Evolutionary conservation across 164 flowering plant genomes (phyloP).

Genomic region (Sedum album): DNA sequence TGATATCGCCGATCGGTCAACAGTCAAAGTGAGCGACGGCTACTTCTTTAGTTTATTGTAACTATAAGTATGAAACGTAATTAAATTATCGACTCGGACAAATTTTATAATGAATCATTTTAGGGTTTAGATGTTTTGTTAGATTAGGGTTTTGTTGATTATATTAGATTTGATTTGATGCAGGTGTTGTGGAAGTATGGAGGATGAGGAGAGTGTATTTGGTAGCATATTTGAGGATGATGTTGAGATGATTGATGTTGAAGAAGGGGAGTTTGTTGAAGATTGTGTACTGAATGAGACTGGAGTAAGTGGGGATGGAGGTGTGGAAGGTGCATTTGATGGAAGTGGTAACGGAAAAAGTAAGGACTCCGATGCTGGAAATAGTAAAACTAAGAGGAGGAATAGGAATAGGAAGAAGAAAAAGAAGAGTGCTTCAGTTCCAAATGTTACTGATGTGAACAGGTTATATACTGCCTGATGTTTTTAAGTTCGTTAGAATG

Average conservation of each 20-base stretch:
- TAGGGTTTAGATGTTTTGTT: neutral
- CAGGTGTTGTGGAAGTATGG: conserved; percentile 24
- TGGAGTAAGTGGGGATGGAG: conserved; percentile 13
- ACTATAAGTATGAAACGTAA: too few relatives aligned
- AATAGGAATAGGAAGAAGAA: conserved; percentile 35
- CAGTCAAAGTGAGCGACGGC: neutral
- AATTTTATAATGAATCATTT: neutral
- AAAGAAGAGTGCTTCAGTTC: conserved; percentile 10
- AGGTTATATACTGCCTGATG: conserved; percentile 32
- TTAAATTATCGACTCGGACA: neutral
- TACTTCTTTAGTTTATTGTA: neutral
- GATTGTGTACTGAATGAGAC: conserved; percentile 11
- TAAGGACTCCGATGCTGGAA: conserved; percentile 11
- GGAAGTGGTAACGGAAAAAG: conserved; percentile 10
- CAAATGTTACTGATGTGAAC: conserved; percentile 40
- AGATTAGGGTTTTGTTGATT: neutral
- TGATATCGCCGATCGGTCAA: neutral
- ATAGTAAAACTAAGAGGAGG: conserved; percentile 36
- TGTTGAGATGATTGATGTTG: conserved; percentile 73
- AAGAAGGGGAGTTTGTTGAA: conserved; percentile 51
- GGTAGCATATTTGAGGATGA: conserved; percentile 49
- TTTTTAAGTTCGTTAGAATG: neutral
- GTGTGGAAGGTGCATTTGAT: too few relatives aligned
- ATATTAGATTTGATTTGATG: neutral
- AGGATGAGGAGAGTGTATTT: conserved; percentile 38